Conservation (phyloP, 805 yeast genomes). For the Sugiyamaella floridensis region DNA sequence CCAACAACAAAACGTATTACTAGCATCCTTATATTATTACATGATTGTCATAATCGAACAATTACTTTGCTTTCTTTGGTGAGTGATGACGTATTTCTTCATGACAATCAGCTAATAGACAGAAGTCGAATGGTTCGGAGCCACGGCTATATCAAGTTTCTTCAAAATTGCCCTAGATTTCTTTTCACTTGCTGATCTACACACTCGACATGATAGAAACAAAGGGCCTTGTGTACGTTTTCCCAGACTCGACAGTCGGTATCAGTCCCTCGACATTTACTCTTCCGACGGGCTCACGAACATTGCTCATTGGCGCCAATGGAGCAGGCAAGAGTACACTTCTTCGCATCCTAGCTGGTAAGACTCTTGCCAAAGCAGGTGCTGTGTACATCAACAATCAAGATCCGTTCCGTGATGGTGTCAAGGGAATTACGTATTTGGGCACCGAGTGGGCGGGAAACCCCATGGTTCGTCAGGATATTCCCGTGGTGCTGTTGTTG, state of each 20-base stretch:
- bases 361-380: slow-evolving; percentile 74
- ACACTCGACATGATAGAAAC: slow-evolving; percentile 43
- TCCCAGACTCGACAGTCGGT: slow-evolving; percentile 58
- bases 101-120: not conserved
- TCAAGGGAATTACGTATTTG: slow-evolving; percentile 53
- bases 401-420: slow-evolving; percentile 74
- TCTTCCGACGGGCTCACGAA: slow-evolving; percentile 66
- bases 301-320: slow-evolving; percentile 82
- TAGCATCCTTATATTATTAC: too few relatives aligned
- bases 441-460: slow-evolving; percentile 98
- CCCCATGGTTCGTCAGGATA: slow-evolving; percentile 82
- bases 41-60: too few relatives aligned
- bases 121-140: too few relatives aligned
- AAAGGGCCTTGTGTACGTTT: slow-evolving; percentile 58
- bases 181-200: not conserved
- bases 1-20: too few relatives aligned
- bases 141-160: too few relatives aligned
- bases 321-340: slow-evolving; percentile 97
- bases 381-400: slow-evolving; percentile 64
- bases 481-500: slow-evolving; percentile 73
- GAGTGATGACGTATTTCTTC: not conserved
- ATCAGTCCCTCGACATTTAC: slow-evolving; percentile 54
- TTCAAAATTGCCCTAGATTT: too few relatives aligned
- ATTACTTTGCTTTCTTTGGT: too few relatives aligned
- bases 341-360: slow-evolving; percentile 80